Conservation (phyloP, 805 yeast species). For the Suhomyces emberorum region DNA sequence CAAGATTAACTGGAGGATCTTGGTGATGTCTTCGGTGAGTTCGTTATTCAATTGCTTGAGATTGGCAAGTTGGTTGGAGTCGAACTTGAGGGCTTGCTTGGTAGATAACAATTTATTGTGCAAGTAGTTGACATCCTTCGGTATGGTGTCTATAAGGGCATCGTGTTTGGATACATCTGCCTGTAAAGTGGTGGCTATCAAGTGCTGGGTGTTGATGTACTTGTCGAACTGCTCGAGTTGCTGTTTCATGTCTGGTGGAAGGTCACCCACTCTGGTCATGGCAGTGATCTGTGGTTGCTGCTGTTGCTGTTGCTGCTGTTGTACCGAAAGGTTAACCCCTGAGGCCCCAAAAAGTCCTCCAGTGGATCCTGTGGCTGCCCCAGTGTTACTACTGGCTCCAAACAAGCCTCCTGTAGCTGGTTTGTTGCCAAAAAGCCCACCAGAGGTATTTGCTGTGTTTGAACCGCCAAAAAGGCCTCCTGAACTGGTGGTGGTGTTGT, state of each 20-base stretch:
- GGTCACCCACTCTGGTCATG: conserved; percentile 70
- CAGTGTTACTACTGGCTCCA: conserved; percentile 6
- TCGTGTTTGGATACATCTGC: conserved; percentile 61
- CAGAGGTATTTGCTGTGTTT: conserved; percentile 3
- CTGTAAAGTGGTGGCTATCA: conserved; percentile 65
- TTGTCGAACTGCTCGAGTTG: conserved; percentile 70
- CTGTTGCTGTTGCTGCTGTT: conserved; percentile 40
- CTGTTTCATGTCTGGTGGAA: conserved; percentile 66
- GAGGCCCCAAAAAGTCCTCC: conserved; percentile 8
- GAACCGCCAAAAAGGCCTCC: conserved; percentile 9
- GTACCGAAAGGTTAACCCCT: conserved; percentile 11
- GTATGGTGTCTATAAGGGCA: conserved; percentile 64
- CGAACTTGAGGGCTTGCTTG: conserved; percentile 58
- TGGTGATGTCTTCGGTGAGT: conserved; percentile 47
- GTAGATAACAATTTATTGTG: conserved; percentile 60
- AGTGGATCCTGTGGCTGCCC: conserved; percentile 7
- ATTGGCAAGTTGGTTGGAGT: conserved; percentile 34
- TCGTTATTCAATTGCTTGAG: conserved; percentile 39
- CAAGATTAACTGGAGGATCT: conserved; percentile 50
- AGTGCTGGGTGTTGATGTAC: conserved; percentile 70
- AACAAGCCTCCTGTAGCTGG: conserved; percentile 11
- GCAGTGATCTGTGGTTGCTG: conserved; percentile 57
- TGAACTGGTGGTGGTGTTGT: not conserved
- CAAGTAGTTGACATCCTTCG: conserved; percentile 65
- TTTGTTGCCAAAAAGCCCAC: conserved; percentile 10